Percentiles rank a stretch among this genome's conserved stretches.
These are phyloP conservation scores for Echinochloa phyllopogon DNA, from an alignment of 176 grass and related monocot genomes.

Conservation along the genomic window DNA sequence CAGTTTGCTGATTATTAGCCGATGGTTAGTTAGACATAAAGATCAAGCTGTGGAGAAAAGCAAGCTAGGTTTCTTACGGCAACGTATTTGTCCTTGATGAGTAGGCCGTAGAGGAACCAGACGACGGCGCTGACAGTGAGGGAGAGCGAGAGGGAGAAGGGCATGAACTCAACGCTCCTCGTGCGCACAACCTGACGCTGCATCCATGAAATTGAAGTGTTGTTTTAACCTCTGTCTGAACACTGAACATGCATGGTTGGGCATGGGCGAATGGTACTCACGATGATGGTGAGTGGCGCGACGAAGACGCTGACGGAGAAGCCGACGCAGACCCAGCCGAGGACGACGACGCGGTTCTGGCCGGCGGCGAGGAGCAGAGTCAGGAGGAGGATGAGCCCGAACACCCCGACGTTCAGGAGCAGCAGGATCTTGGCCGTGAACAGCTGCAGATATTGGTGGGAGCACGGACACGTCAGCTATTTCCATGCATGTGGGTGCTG, in stretches of 20 bases:
- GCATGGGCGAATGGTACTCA: constrained; percentile 3
- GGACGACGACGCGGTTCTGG: constrained; percentile 35
- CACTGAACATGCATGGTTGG: too few species aligned
- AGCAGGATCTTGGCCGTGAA: constrained; percentile 69
- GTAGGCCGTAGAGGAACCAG: constrained; percentile 87
- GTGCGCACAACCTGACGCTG: constrained; percentile 82
- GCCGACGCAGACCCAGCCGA: constrained; percentile 85
- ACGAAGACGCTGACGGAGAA: constrained; percentile 83
- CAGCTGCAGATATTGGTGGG: constrained; percentile 34
- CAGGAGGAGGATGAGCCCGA: constrained; percentile 69
- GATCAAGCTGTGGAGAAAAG: neutral
- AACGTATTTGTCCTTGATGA: constrained; percentile 83
- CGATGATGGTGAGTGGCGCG: constrained; percentile 80
- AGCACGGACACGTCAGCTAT: neutral
- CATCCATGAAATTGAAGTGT: too few species aligned
- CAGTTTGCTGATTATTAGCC: neutral
- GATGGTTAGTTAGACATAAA: neutral
- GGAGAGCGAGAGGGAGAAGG: constrained; percentile 79
- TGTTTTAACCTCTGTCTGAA: too few species aligned
- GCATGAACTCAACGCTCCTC: constrained; percentile 89
- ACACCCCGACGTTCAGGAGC: constrained; percentile 63
- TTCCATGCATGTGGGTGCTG: too few species aligned
- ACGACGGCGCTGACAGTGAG: constrained; percentile 72
- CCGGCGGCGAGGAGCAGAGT: constrained; percentile 55
- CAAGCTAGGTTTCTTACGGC: constrained; percentile 38